Base-by-base conservation (phyloP, 2,329 filamentous ascomycete genomes). In the Ophiostoma perfectum region DNA sequence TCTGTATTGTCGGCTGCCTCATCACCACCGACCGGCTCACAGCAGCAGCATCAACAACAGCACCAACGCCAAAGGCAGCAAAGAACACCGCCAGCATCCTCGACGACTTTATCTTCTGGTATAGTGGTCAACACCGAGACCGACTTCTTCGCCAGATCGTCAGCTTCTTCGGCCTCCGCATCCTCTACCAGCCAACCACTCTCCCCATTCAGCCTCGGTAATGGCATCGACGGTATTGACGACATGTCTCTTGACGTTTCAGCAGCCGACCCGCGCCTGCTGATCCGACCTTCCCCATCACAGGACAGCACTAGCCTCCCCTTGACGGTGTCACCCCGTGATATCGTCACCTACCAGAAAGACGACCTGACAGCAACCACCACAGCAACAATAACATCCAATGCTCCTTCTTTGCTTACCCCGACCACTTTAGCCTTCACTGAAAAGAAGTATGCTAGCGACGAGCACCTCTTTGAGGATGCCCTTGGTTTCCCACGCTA, bases 391-490 rank as follows among this genome's bases (percentile, higher is more conserved):
- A 27, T 27, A 27, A 12, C 55, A 27, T 55, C 49, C n/a, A 55
- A n/a, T 27, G 49, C 14, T 60, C 27, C 55, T 8, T 12, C 55
- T 14, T 12, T 60, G 14, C 55, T 39, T 14, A 63, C 60, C 1
- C 60, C 60, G 5, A n/a, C 60, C 16, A 39, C 64, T 16, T 60
- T 27, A 5, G 38, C 55, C 8, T 38, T 12, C 11, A 7, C 49
- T 27, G 42, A 16, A 47, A 62, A 39, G 70, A 69, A 69, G 65
- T 65, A 45, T 1, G 45, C 42, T 4, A 5, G 44, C 45, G 70
- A 68, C 18, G 70, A 70, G 63, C 62, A 7, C 6, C 63, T 72
- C 6, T 72, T 70, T 27, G 70, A 71, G 16, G 70, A 72, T 47
- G 44, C 65, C 3, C 66, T 70, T 55, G 71, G 71, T 5, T 39